These are phyloP conservation scores for Salix suchowensis DNA, from an alignment of 345 rosid genomes.

Conservation along the genomic window DNA sequence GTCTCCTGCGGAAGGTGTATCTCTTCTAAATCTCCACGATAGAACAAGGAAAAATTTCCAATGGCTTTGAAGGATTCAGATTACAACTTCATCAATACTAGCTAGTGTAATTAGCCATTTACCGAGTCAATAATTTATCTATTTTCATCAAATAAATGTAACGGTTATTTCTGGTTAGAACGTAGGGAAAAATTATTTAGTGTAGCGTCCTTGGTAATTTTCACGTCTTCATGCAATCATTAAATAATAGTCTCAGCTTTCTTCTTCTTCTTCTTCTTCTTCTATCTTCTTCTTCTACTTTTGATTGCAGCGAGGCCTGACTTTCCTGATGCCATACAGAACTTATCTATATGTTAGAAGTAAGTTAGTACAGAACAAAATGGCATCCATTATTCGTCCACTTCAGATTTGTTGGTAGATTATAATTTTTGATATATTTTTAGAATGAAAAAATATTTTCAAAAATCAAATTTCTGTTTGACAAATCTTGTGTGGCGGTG, in stretches of 20 bases:
- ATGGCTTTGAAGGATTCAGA: slow-evolving; percentile 13
- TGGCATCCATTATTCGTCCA: background rate
- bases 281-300: background rate
- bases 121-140: slow-evolving; percentile 19
- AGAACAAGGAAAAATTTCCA: slow-evolving; percentile 15
- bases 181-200: slow-evolving; percentile 20
- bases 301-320: background rate
- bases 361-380: background rate
- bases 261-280: background rate
- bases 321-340: background rate
- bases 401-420: too few species aligned
- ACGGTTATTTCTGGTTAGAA: slow-evolving; percentile 11
- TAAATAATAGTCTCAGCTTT: background rate
- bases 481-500: too few species aligned
- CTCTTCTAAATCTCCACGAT: slow-evolving; percentile 58
- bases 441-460: too few species aligned
- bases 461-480: too few species aligned
- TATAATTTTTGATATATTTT: too few species aligned
- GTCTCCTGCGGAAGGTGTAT: slow-evolving; percentile 68
- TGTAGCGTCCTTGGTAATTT: slow-evolving; percentile 7
- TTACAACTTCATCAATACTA: slow-evolving; percentile 4
- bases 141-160: slow-evolving; percentile 20
- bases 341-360: background rate
- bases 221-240: background rate
- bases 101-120: slow-evolving; percentile 37